Evolutionary conservation across 2,329 filamentous ascomycete genomes (phyloP).

Genomic region (Zalaria obscura): DNA sequence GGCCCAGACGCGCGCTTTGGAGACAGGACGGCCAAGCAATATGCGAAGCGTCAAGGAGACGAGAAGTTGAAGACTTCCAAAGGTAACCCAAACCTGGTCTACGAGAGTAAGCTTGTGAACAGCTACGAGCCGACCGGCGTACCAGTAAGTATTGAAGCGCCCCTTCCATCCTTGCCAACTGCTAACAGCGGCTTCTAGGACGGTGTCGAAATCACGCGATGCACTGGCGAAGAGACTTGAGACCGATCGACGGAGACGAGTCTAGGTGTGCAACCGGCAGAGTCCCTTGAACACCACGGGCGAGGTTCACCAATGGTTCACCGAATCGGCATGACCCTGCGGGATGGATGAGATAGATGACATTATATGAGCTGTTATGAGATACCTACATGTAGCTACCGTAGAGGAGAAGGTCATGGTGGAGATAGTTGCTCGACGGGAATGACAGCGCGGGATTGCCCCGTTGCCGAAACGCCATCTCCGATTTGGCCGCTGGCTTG

Average conservation of each 20-base stretch:
- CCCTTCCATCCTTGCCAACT: neutral
- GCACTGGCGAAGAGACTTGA: slow-evolving; percentile 26
- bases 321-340: too few relatives aligned
- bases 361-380: too few relatives aligned
- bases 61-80: slow-evolving; percentile 26
- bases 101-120: slow-evolving; percentile 48
- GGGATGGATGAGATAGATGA: too few relatives aligned
- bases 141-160: slow-evolving; percentile 35
- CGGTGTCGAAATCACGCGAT: slow-evolving; percentile 51
- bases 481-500: too few relatives aligned
- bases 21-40: slow-evolving; percentile 34
- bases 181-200: slow-evolving; percentile 30
- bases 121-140: slow-evolving; percentile 56
- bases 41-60: slow-evolving; percentile 30
- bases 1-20: slow-evolving; percentile 25
- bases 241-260: neutral
- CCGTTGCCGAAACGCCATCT: too few relatives aligned
- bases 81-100: slow-evolving; percentile 52
- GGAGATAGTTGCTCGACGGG: too few relatives aligned
- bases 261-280: too few relatives aligned
- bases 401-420: too few relatives aligned
- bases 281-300: too few relatives aligned
- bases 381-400: too few relatives aligned
- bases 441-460: too few relatives aligned
- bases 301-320: too few relatives aligned